Evolutionary conservation across 1,284 basidiomycete species (phyloP), one percentile per base, ranked within the genome.

Genomic region (Rhodotorula sp.): DNA sequence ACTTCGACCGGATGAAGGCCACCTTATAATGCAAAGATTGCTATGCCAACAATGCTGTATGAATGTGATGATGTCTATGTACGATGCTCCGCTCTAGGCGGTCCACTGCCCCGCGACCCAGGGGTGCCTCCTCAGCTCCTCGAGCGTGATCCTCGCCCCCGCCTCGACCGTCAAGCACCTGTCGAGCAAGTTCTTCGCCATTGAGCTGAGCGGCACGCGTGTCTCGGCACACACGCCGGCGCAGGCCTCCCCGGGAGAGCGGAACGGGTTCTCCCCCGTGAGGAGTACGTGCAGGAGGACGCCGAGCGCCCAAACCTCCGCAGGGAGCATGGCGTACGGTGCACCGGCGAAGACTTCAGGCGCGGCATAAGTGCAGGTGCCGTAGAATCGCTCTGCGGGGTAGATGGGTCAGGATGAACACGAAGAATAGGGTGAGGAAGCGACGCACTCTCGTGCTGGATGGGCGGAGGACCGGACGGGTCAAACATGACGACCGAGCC

Each of bases 221-320:
- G 73, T 73, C 56, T 74, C 77, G 44, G 67, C 78, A 69, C 86
- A 82, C 44, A 81, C 79, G 17, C 85, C 86, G 44, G 82, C 81
- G 65, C 82, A 79, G 12, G 91, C 91, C 78, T 91, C 89, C 48
- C 85, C 84, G 64, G 87, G 86, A 2, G 87, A 88, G 8, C 88
- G 86, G 81, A 94, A 94, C 3, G 91, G 91, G 36, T 90, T 91
- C 75, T 88, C 85, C 17, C 92, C 92, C 5, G 90, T 91, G 71
- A 95, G 85, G 56, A 96, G 85, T 81, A 92, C 92, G 34, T 89
- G 89, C 61, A 95, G 87, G 48, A 96, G 84, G 56, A 95, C 89
- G 36, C 93, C 93, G 27, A 95, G 85, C 1, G 91, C 91, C 93
- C 93, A 96, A 59, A 95, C 86, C 81, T 96, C 93, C 29, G 90